A percentile compares a stretch with the other conserved stretches of the same genome.
Conservation (phyloP, 2,329 filamentous ascomycete genomes). For the Ophiostoma sp. region DNA sequence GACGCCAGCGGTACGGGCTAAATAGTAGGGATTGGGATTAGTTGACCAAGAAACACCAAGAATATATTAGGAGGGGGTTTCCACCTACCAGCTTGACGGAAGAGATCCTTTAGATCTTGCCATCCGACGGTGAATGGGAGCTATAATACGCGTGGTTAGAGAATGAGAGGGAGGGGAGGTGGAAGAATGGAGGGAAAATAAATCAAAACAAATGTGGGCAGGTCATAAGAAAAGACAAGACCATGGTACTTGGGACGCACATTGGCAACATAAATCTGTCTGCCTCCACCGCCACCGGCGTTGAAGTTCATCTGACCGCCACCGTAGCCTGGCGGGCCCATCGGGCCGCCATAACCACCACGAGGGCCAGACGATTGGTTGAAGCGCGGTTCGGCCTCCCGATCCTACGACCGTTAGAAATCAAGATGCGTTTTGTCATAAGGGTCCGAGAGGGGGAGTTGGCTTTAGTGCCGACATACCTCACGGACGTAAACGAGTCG, state of each 20-base stretch:
- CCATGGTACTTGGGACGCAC: conserved; percentile 65
- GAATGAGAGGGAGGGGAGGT: background rate
- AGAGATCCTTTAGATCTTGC: conserved; percentile 98
- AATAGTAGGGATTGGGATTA: background rate
- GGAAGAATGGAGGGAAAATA: background rate
- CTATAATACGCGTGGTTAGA: conserved; percentile 47
- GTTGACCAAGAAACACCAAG: background rate
- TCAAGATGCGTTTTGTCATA: background rate
- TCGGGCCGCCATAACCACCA: conserved; percentile 58
- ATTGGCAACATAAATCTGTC: conserved; percentile 97
- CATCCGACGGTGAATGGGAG: conserved; percentile 96
- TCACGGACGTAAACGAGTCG: conserved; percentile 98
- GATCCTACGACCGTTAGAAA: conserved; percentile 62
- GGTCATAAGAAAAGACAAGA: background rate
- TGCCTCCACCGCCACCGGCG: conserved; percentile 62
- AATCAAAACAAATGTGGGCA: background rate
- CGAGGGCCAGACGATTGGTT: conserved; percentile 65
- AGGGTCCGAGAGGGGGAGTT: background rate
- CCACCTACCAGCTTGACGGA: conserved; percentile 89
- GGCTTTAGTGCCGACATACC: conserved; percentile 52
- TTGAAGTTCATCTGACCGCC: conserved; percentile 54
- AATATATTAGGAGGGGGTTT: background rate
- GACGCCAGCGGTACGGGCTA: conserved; percentile 70
- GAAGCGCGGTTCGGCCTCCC: conserved; percentile 96
- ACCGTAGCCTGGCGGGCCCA: conserved; percentile 25